Conservation (phyloP, 1,284 basidiomycete genomes). For the Leucoagaricus sp. region DNA sequence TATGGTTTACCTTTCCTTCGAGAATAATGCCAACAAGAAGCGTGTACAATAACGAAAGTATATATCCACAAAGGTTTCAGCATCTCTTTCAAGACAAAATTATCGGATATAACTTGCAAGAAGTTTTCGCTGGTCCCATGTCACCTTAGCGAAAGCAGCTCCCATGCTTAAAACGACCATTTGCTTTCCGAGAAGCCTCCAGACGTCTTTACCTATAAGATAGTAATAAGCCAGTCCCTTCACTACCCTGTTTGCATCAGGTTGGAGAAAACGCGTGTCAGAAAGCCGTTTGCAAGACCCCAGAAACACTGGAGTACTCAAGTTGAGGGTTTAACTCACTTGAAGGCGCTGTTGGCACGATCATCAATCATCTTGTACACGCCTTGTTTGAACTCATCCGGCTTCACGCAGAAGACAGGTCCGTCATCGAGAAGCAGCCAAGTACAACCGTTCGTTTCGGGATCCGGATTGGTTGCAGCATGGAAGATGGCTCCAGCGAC, state of each 20-base stretch:
- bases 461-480: slow-evolving; percentile 50
- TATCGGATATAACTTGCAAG: slow-evolving; percentile 19
- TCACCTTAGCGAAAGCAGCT: slow-evolving; percentile 21
- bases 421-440: slow-evolving; percentile 53
- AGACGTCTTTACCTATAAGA: slow-evolving; percentile 24
- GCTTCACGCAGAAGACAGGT: slow-evolving; percentile 46
- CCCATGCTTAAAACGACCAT: slow-evolving; percentile 18
- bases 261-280: background rate
- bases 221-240: slow-evolving; percentile 22
- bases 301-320: background rate
- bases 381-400: slow-evolving; percentile 48
- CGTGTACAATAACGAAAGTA: slow-evolving; percentile 5
- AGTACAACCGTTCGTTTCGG: slow-evolving; percentile 44
- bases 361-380: slow-evolving; percentile 52
- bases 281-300: background rate
- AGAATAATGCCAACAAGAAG: background rate
- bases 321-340: slow-evolving; percentile 29
- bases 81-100: background rate
- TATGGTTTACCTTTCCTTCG: background rate
- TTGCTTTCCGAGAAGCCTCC: slow-evolving; percentile 22
- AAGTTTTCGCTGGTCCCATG: slow-evolving; percentile 27
- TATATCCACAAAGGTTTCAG: background rate
- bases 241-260: slow-evolving; percentile 19
- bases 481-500: slow-evolving; percentile 55
- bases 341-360: slow-evolving; percentile 38